Conservation (phyloP, 768 basidiomycete genomes). For the Exidia glandulosa region DNA sequence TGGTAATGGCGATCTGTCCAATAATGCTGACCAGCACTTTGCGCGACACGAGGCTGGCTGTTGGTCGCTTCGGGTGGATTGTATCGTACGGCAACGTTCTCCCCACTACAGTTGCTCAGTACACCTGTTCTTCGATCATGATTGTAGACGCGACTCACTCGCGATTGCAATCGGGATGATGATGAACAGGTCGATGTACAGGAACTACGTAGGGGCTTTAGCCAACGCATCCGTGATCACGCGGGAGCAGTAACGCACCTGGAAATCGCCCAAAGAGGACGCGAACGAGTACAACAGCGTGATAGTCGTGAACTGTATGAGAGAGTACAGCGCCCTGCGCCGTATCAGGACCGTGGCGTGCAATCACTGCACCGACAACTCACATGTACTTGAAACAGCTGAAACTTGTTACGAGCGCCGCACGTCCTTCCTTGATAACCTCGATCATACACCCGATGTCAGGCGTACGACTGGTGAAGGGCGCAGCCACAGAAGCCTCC, state of each 20-base stretch:
- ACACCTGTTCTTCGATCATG: neutral
- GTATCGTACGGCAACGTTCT: slow-evolving; percentile 82
- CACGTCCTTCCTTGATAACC: slow-evolving; percentile 92
- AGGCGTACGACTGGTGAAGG: slow-evolving; percentile 87
- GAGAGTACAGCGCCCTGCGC: slow-evolving; percentile 87
- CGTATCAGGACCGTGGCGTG: slow-evolving; percentile 6
- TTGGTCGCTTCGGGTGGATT: slow-evolving; percentile 84
- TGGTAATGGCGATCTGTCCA: slow-evolving; percentile 84
- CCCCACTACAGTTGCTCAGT: slow-evolving; percentile 54
- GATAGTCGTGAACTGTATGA: slow-evolving; percentile 98
- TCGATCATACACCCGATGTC: slow-evolving; percentile 95
- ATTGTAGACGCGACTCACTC: slow-evolving; percentile 44
- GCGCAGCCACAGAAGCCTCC: slow-evolving; percentile 96
- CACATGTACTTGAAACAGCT: slow-evolving; percentile 99
- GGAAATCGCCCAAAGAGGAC: slow-evolving; percentile 91
- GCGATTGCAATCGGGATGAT: slow-evolving; percentile 95
- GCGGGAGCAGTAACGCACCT: slow-evolving; percentile 39
- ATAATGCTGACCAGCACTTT: slow-evolving; percentile 89
- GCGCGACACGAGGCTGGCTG: slow-evolving; percentile 90
- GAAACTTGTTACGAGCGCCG: slow-evolving; percentile 94
- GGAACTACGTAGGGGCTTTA: slow-evolving; percentile 43
- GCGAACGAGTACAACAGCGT: slow-evolving; percentile 94
- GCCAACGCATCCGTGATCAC: neutral
- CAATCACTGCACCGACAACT: slow-evolving; percentile 20
- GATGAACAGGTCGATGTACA: slow-evolving; percentile 96